A percentile compares a stretch with the other conserved stretches of the same genome.
Evolutionary conservation across 768 basidiomycete genomes (phyloP).

Genomic region (Pluteus cervinus): DNA sequence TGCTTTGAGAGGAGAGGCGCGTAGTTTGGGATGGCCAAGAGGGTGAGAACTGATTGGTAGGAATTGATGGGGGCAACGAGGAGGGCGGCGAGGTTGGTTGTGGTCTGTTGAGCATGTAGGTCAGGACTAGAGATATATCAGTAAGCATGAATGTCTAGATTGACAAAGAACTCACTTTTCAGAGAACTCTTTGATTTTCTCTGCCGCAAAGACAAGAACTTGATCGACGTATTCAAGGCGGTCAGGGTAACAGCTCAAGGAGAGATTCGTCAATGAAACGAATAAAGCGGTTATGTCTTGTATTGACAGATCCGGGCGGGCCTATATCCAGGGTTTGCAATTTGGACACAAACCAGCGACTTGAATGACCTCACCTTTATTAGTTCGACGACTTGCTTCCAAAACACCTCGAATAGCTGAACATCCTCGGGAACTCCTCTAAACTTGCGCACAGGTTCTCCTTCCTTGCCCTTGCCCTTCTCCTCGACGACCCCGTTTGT

Average conservation of each 20-base stretch:
- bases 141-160: background rate
- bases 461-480: slow-evolving; percentile 62
- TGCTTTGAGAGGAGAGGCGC: slow-evolving; percentile 78
- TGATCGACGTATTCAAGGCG: slow-evolving; percentile 96
- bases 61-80: slow-evolving; percentile 94
- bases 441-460: slow-evolving; percentile 66
- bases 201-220: slow-evolving; percentile 81
- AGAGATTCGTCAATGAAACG: slow-evolving; percentile 92
- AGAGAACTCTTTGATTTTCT: slow-evolving; percentile 78
- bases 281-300: slow-evolving; percentile 96
- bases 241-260: slow-evolving; percentile 95
- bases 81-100: slow-evolving; percentile 82
- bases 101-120: slow-evolving; percentile 82
- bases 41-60: slow-evolving; percentile 91
- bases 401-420: slow-evolving; percentile 96
- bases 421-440: slow-evolving; percentile 94
- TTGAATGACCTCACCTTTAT: slow-evolving; percentile 66
- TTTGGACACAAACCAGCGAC: background rate
- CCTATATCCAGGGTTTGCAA: slow-evolving; percentile 37
- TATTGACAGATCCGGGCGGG: slow-evolving; percentile 93
- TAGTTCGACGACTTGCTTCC: slow-evolving; percentile 96
- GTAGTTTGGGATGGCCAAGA: slow-evolving; percentile 94
- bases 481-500: slow-evolving; percentile 19
- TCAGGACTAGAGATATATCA: slow-evolving; percentile 55
- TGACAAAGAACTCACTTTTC: slow-evolving; percentile 52